Conservation (phyloP, 75 land plant genomes). For the Pseudotsuga menziesii region DNA sequence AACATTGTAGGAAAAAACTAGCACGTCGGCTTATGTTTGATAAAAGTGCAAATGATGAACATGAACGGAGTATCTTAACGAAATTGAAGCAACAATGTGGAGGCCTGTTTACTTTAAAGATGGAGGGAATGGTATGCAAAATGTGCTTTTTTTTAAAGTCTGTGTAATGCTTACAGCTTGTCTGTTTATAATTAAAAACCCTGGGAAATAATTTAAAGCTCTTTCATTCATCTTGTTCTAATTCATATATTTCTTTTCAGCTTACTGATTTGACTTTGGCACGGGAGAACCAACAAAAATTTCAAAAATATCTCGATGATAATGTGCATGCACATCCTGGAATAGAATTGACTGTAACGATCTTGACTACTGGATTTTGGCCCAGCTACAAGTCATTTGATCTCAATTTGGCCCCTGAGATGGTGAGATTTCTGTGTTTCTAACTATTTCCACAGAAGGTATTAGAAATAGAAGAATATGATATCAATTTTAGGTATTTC, state of each 20-base stretch:
- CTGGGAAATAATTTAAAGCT: neutral
- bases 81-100: slow-evolving; percentile 98
- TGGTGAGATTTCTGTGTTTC: slow-evolving; percentile 39
- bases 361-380: slow-evolving; percentile 96
- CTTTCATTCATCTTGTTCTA: neutral
- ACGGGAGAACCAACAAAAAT: slow-evolving; percentile 75
- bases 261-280: slow-evolving; percentile 95
- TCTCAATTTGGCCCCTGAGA: slow-evolving; percentile 92
- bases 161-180: neutral
- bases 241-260: slow-evolving; percentile 25
- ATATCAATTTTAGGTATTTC: neutral
- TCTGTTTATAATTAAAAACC: neutral
- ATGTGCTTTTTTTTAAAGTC: no score
- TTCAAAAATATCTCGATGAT: slow-evolving; percentile 81
- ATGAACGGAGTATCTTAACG: slow-evolving; percentile 93
- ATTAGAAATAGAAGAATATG: no score
- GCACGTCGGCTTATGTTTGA: slow-evolving; percentile 93
- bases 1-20: slow-evolving; percentile 77
- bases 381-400: slow-evolving; percentile 98
- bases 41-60: slow-evolving; percentile 98
- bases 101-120: slow-evolving; percentile 96
- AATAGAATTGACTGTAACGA: slow-evolving; percentile 94
- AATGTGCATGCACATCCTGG: slow-evolving; percentile 71
- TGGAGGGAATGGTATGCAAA: slow-evolving; percentile 96
- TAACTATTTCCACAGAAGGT: no score